A percentile compares a stretch with the other conserved stretches of the same genome.
Evolutionary conservation across 2,329 filamentous ascomycete species (phyloP).

Genomic region (Aspergillus sp.): DNA sequence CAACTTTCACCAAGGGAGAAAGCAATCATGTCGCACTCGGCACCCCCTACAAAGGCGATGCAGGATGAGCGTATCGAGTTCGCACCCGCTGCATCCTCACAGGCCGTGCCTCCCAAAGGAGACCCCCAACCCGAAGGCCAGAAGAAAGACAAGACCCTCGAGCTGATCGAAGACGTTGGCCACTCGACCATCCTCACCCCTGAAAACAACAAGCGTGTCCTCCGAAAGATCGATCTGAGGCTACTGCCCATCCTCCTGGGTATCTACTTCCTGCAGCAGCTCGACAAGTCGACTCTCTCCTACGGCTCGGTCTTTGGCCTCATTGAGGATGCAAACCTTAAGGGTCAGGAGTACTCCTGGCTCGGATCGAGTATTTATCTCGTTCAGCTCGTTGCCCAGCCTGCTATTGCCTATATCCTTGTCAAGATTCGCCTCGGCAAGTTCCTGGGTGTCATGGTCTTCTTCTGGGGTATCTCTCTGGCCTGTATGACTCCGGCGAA

Average conservation of each 20-base stretch:
- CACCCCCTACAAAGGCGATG: slow-evolving; percentile 24
- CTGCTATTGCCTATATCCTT: slow-evolving; percentile 57
- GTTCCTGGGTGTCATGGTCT: slow-evolving; percentile 58
- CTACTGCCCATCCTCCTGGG: slow-evolving; percentile 61
- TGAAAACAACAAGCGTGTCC: slow-evolving; percentile 57
- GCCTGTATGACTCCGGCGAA: slow-evolving; percentile 58
- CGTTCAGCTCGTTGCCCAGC: slow-evolving; percentile 59
- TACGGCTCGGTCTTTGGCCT: slow-evolving; percentile 69
- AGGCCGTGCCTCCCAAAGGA: not conserved
- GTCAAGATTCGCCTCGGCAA: slow-evolving; percentile 66
- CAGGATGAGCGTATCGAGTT: slow-evolving; percentile 32
- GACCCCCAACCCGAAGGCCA: not conserved
- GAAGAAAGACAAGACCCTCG: slow-evolving; percentile 53
- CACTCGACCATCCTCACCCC: slow-evolving; percentile 55
- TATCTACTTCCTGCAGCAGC: slow-evolving; percentile 66
- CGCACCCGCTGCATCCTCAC: slow-evolving; percentile 16
- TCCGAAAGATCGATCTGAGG: slow-evolving; percentile 56
- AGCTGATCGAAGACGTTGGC: slow-evolving; percentile 53
- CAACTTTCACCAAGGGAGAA: slow-evolving; percentile 5
- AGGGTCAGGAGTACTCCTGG: slow-evolving; percentile 61
- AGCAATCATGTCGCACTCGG: slow-evolving; percentile 6
- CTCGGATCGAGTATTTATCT: slow-evolving; percentile 58
- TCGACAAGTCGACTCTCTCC: slow-evolving; percentile 65
- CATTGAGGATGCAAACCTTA: slow-evolving; percentile 61
- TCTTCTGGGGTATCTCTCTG: slow-evolving; percentile 59